These are phyloP conservation scores for Wickerhamomyces sydowiorum DNA, from an alignment of 805 yeast species.

Conservation along the genomic window DNA sequence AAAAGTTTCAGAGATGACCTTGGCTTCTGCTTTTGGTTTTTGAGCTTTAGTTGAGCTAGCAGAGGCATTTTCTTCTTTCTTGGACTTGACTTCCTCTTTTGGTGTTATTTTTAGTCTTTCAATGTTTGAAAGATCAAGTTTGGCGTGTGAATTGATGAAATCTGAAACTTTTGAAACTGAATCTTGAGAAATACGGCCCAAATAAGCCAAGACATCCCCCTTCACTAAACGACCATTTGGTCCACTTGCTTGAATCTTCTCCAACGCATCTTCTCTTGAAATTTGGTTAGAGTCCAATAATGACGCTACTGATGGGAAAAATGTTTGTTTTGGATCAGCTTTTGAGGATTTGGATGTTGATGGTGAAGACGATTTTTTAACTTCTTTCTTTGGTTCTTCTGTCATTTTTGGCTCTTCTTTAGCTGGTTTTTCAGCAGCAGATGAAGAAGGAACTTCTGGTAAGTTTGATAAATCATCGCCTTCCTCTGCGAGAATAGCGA, in stretches of 20 bases:
- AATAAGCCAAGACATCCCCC: slow-evolving; percentile 84
- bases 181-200: slow-evolving; percentile 64
- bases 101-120: slow-evolving; percentile 29
- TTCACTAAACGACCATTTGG: slow-evolving; percentile 82
- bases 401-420: slow-evolving; percentile 10
- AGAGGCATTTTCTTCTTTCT: slow-evolving; percentile 12
- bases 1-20: slow-evolving; percentile 26
- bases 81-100: slow-evolving; percentile 16
- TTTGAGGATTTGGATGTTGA: slow-evolving; percentile 17
- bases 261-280: slow-evolving; percentile 62
- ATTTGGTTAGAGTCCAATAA: slow-evolving; percentile 59
- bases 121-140: slow-evolving; percentile 70
- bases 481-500: slow-evolving; percentile 83
- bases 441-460: slow-evolving; percentile 34
- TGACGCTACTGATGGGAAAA: slow-evolving; percentile 74
- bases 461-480: slow-evolving; percentile 70
- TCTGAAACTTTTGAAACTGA: slow-evolving; percentile 48
- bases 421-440: slow-evolving; percentile 4
- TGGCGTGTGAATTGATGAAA: slow-evolving; percentile 49
- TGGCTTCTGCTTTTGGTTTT: slow-evolving; percentile 29
- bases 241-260: slow-evolving; percentile 77
- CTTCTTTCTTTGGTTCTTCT: slow-evolving; percentile 10
- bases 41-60: slow-evolving; percentile 15
- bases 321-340: slow-evolving; percentile 63
- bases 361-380: slow-evolving; percentile 12